Evolutionary conservation across 163 green algal genomes (phyloP).

Genomic region (Chlamydomonas reinhardtii): DNA sequence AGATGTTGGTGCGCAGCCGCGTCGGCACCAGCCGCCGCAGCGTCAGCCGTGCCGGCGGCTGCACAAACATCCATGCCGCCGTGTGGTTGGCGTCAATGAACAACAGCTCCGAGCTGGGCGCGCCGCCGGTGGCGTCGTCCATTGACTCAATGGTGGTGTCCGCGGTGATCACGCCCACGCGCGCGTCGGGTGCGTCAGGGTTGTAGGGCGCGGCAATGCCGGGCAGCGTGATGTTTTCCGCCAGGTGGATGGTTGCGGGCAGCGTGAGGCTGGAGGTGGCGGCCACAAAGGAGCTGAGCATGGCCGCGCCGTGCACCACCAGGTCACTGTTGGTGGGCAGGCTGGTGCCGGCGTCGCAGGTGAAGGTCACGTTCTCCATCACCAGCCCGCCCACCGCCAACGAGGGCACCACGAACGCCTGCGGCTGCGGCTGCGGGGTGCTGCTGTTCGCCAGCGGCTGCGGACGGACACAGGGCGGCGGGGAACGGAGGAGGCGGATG

Average conservation of each 20-base stretch:
- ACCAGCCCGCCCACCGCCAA: neutral
- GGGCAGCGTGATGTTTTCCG: constrained; percentile 37
- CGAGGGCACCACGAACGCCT: too few relatives aligned
- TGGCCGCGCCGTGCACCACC: constrained; percentile 18
- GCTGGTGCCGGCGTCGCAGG: neutral
- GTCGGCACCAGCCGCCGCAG: constrained; percentile 30
- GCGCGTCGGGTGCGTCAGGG: neutral
- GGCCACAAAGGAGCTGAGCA: constrained; percentile 9
- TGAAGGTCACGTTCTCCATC: constrained; percentile 9
- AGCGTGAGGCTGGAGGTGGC: constrained; percentile 18
- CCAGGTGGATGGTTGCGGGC: neutral
- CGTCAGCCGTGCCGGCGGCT: constrained; percentile 35
- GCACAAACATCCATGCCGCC: constrained; percentile 5
- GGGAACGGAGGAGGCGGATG: too few relatives aligned
- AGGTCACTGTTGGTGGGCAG: neutral
- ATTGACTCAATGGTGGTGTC: neutral
- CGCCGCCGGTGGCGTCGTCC: neutral
- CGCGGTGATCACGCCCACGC: neutral
- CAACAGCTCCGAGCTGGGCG: neutral
- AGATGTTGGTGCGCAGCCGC: neutral
- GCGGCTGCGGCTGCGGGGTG: too few relatives aligned
- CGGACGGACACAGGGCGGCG: too few relatives aligned
- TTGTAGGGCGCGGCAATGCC: neutral
- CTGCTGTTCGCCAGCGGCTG: too few relatives aligned
- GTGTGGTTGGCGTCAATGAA: constrained; percentile 44